Evolutionary conservation across 805 yeast species (phyloP).

Genomic region (Schwanniomyces polymorphus): DNA sequence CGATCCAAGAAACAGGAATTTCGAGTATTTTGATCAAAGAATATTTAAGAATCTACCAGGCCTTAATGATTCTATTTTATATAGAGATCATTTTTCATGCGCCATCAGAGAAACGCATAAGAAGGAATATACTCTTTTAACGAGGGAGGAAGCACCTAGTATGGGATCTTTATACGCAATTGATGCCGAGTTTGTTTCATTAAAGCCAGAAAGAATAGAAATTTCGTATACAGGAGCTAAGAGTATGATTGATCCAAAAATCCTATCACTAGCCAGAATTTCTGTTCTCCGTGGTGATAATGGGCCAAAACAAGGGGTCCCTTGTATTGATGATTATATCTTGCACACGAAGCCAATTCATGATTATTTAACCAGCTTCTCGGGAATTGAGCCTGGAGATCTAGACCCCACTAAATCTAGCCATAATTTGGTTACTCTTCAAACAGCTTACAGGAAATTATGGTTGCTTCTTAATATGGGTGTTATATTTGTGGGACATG

Average conservation of each 20-base stretch:
- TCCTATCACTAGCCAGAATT: slow-evolving; percentile 79
- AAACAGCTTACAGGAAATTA: slow-evolving; percentile 80
- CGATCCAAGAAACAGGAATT: slow-evolving; percentile 33
- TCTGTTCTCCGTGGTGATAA: slow-evolving; percentile 77
- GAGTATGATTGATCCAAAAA: slow-evolving; percentile 70
- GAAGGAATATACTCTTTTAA: slow-evolving; percentile 67
- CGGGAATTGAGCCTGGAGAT: slow-evolving; percentile 95
- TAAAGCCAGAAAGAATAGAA: slow-evolving; percentile 78
- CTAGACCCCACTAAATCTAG: slow-evolving; percentile 66
- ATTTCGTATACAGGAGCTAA: slow-evolving; percentile 71
- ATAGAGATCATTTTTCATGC: slow-evolving; percentile 71
- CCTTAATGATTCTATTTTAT: slow-evolving; percentile 65
- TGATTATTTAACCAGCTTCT: slow-evolving; percentile 84
- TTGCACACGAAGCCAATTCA: slow-evolving; percentile 68
- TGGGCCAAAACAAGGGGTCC: slow-evolving; percentile 65
- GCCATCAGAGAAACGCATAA: slow-evolving; percentile 58
- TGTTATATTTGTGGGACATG: slow-evolving; percentile 93
- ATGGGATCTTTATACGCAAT: slow-evolving; percentile 83
- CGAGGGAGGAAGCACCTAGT: slow-evolving; percentile 67
- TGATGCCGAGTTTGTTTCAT: slow-evolving; percentile 93
- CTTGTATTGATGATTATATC: slow-evolving; percentile 93
- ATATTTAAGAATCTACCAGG: slow-evolving; percentile 15
- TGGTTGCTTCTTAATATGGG: slow-evolving; percentile 91
- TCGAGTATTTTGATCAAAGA: slow-evolving; percentile 34
- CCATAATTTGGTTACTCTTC: slow-evolving; percentile 72